Evolutionary conservation across 2,329 filamentous ascomycete genomes (phyloP).

Genomic region (Xylaria sp.): DNA sequence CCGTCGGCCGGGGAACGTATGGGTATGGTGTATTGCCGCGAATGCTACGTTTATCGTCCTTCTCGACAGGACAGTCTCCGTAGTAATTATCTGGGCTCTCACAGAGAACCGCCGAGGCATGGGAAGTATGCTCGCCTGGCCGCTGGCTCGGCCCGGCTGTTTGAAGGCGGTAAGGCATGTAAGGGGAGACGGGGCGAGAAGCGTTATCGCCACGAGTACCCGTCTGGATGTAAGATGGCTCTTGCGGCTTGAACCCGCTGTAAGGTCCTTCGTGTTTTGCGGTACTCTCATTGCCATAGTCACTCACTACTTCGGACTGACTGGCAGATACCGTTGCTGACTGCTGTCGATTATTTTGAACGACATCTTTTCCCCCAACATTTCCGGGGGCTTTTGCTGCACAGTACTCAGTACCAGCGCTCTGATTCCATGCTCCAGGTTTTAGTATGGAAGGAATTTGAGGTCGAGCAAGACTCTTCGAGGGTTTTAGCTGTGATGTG

Average conservation of each 20-base stretch:
- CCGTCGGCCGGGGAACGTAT: not conserved
- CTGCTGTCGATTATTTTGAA: not conserved
- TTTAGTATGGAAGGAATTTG: conserved; percentile 4
- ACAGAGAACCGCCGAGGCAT: conserved; percentile 10
- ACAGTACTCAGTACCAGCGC: not conserved
- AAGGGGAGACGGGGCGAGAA: conserved; percentile 10
- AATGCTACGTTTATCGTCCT: conserved; percentile 12
- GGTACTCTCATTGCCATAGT: not conserved
- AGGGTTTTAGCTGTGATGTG: conserved; percentile 16
- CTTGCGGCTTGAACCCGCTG: not conserved
- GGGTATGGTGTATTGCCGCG: conserved; percentile 18
- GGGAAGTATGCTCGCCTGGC: not conserved
- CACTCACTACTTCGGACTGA: not conserved
- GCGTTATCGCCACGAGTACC: not conserved
- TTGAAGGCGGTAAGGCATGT: conserved; percentile 33
- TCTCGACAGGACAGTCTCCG: not conserved
- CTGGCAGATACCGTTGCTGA: not conserved
- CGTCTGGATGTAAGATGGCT: conserved; percentile 11
- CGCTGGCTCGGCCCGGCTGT: not conserved
- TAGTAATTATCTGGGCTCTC: conserved; percentile 4
- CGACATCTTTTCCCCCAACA: not conserved
- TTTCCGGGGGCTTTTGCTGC: not conserved
- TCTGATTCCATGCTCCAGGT: not conserved
- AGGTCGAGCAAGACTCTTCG: conserved; percentile 14
- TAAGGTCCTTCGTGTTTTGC: not conserved